These are phyloP conservation scores for Penicillium crustosum DNA, from an alignment of 2,329 filamentous ascomycete species.

Conservation along the genomic window DNA sequence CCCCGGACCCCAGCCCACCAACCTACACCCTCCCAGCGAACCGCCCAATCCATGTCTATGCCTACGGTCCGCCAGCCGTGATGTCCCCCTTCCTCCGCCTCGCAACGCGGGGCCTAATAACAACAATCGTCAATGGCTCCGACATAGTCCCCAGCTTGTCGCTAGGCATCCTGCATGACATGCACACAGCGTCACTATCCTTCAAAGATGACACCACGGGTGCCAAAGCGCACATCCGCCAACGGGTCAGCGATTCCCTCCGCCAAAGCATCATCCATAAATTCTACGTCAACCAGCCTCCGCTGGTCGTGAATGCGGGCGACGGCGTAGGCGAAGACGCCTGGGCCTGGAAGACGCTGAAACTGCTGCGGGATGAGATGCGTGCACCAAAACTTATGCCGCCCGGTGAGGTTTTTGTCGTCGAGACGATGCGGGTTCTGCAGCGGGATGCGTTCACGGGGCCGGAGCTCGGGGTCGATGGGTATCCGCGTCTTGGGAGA, in stretches of 20 bases:
- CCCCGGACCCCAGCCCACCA: constrained; percentile 14
- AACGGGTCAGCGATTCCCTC: constrained; percentile 65
- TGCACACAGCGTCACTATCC: constrained; percentile 68
- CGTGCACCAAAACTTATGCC: constrained; percentile 68
- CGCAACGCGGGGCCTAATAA: constrained; percentile 71
- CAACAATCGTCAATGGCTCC: constrained; percentile 69
- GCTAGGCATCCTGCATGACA: constrained; percentile 70
- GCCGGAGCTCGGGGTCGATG: constrained; percentile 39
- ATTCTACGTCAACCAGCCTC: constrained; percentile 56
- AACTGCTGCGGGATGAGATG: constrained; percentile 67
- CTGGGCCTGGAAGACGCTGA: constrained; percentile 69
- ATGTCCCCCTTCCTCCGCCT: constrained; percentile 69
- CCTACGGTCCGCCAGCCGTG: constrained; percentile 72
- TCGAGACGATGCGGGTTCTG: constrained; percentile 68
- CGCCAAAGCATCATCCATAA: constrained; percentile 61
- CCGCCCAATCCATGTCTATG: constrained; percentile 74
- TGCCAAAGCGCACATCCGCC: constrained; percentile 65
- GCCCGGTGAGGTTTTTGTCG: constrained; percentile 72
- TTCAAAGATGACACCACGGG: constrained; percentile 71
- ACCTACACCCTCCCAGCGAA: constrained; percentile 61
- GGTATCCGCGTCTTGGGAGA: constrained; percentile 54
- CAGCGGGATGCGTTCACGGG: constrained; percentile 64
- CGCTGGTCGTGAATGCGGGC: constrained; percentile 44
- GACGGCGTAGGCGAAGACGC: constrained; percentile 61
- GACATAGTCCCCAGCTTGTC: constrained; percentile 74